Percentiles rank a stretch among this genome's conserved stretches.
Evolutionary conservation across 805 yeast species (phyloP).

Genomic region (Candida orba): DNA sequence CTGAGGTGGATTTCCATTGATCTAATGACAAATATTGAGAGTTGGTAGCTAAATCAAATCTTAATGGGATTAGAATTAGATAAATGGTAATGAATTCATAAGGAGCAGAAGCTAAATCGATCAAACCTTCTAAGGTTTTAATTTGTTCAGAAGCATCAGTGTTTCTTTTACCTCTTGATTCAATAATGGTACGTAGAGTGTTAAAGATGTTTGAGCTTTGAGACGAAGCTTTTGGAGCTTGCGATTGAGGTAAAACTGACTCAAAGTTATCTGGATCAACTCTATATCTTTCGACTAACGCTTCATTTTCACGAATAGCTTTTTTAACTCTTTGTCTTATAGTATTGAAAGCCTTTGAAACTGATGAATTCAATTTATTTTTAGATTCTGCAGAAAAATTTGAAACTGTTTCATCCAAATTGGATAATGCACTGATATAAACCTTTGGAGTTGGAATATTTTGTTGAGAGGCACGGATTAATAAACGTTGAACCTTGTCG

Average conservation of each 20-base stretch:
- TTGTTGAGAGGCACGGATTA: slow-evolving; percentile 69
- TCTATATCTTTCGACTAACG: slow-evolving; percentile 51
- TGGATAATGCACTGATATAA: slow-evolving; percentile 61
- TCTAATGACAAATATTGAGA: slow-evolving; percentile 68
- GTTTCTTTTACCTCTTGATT: slow-evolving; percentile 93
- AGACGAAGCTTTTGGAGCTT: slow-evolving; percentile 27
- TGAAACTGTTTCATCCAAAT: slow-evolving; percentile 60
- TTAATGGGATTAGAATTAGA: slow-evolving; percentile 75
- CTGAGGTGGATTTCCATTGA: slow-evolving; percentile 69
- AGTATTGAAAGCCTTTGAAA: slow-evolving; percentile 81
- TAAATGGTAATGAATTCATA: slow-evolving; percentile 76
- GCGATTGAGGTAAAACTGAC: slow-evolving; percentile 24
- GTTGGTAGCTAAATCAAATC: slow-evolving; percentile 73
- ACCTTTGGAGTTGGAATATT: slow-evolving; percentile 64
- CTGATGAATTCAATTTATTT: slow-evolving; percentile 74
- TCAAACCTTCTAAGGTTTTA: slow-evolving; percentile 54
- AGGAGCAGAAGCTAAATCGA: slow-evolving; percentile 41
- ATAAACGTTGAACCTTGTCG: slow-evolving; percentile 64
- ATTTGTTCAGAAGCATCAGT: slow-evolving; percentile 80
- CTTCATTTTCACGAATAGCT: slow-evolving; percentile 61
- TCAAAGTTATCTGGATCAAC: slow-evolving; percentile 72
- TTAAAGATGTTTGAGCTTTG: slow-evolving; percentile 46
- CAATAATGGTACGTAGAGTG: slow-evolving; percentile 66
- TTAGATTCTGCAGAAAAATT: slow-evolving; percentile 43
- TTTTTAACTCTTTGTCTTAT: slow-evolving; percentile 84